Percentiles rank a stretch among this genome's conserved stretches.
These are phyloP conservation scores for Aspergillus puulaauensis DNA, from an alignment of 2,329 filamentous ascomycete genomes.

Conservation along the genomic window DNA sequence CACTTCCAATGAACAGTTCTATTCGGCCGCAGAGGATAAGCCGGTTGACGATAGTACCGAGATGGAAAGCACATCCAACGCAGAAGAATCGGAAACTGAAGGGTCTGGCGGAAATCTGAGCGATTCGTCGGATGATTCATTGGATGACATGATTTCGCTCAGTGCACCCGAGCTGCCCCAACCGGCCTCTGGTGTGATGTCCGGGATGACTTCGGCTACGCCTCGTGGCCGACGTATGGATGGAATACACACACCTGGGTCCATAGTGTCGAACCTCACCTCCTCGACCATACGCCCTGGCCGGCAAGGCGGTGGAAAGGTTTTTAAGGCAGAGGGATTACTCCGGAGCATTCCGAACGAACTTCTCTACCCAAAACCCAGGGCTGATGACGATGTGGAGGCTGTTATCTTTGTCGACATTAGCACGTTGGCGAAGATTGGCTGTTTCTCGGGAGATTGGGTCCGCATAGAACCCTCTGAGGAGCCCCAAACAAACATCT, in stretches of 20 bases:
- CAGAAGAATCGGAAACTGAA: constrained; percentile 63
- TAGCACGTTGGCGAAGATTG: constrained; percentile 78
- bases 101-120: constrained; percentile 54
- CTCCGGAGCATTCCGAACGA: constrained; percentile 71
- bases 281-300: constrained; percentile 76
- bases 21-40: constrained; percentile 83
- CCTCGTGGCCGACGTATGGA: constrained; percentile 73
- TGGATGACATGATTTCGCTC: constrained; percentile 91
- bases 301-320: constrained; percentile 64
- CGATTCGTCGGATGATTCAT: constrained; percentile 86
- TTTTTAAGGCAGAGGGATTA: constrained; percentile 82
- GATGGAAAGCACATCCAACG: constrained; percentile 55
- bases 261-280: constrained; percentile 85
- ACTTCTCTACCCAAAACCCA: constrained; percentile 79
- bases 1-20: constrained; percentile 87
- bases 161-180: constrained; percentile 75
- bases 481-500: constrained; percentile 61
- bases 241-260: constrained; percentile 78
- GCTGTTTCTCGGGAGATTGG: constrained; percentile 98
- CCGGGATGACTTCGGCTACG: constrained; percentile 76
- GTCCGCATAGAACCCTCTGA: constrained; percentile 77
- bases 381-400: constrained; percentile 80
- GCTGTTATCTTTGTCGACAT: constrained; percentile 89
- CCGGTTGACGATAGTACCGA: constrained; percentile 43
- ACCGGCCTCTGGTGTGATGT: constrained; percentile 75